Evolutionary conservation across 352 stramenopile genomes (phyloP).

Genomic region (Globisporangium barbulae): DNA sequence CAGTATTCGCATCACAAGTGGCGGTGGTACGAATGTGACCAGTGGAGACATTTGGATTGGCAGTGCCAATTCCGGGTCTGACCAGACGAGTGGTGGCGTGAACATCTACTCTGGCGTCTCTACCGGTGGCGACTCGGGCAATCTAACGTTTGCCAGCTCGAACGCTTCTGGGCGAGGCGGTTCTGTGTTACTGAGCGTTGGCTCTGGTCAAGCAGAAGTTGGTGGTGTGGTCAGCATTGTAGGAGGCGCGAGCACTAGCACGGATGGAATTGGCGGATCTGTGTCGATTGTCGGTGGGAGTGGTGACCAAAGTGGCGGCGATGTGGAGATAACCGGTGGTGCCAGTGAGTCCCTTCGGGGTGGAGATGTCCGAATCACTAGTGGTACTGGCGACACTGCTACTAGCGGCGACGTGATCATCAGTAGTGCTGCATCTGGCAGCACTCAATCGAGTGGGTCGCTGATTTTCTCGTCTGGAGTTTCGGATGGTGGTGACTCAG

Average conservation of each 20-base stretch:
- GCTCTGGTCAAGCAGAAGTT: conserved; percentile 16
- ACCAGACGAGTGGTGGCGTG: conserved; percentile 22
- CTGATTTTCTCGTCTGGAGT: conserved; percentile 1
- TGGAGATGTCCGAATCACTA: conserved; percentile 13
- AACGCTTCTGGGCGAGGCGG: conserved; percentile 18
- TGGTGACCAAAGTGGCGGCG: conserved; percentile 14
- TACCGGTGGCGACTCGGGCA: conserved; percentile 19
- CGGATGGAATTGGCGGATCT: conserved; percentile 17
- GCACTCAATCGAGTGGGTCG: conserved; percentile 5
- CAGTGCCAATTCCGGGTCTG: conserved; percentile 11
- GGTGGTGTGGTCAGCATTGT: conserved; percentile 19
- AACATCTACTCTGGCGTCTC: conserved; percentile 22
- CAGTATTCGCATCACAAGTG: conserved; percentile 24
- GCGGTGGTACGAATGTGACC: conserved; percentile 11
- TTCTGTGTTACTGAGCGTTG: conserved; percentile 22
- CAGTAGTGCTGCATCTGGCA: background rate
- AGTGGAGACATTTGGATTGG: conserved; percentile 24
- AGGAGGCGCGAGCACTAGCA: conserved; percentile 15
- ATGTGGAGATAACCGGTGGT: conserved; percentile 25
- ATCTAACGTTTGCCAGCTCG: conserved; percentile 19
- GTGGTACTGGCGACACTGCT: background rate
- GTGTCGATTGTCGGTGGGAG: conserved; percentile 23
- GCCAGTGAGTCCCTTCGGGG: conserved; percentile 8
- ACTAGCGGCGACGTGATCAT: conserved; percentile 13
- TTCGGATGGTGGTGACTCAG: conserved; percentile 10